phyloP scores from a whole-genome alignment of 2,329 filamentous ascomycete species.

The Diaporthe caulivora region DNA sequence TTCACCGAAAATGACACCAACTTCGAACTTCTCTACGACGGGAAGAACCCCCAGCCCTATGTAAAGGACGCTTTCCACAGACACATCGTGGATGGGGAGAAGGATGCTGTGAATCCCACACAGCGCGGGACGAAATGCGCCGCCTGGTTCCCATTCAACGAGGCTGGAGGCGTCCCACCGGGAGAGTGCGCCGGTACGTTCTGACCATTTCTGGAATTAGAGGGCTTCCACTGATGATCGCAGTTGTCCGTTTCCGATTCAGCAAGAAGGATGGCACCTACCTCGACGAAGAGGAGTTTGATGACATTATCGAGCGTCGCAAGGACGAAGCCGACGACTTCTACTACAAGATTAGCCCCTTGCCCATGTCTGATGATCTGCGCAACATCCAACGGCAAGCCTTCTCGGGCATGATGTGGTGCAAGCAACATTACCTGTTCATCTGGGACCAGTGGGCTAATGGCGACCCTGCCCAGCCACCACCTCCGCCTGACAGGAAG shows the following conservation, averaged over 20 bases:
- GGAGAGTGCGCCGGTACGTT: conserved; percentile 89
- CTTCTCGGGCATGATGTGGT: conserved; percentile 98
- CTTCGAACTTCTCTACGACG: conserved; percentile 79
- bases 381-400: conserved; percentile 96
- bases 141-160: conserved; percentile 93
- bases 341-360: conserved; percentile 90
- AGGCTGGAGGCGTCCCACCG: conserved; percentile 86
- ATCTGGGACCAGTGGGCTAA: conserved; percentile 99
- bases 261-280: conserved; percentile 81
- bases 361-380: conserved; percentile 93
- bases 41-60: conserved; percentile 83
- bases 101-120: conserved; percentile 83
- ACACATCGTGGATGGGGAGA: conserved; percentile 85
- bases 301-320: conserved; percentile 88
- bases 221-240: conserved; percentile 5
- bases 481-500: conserved; percentile 85
- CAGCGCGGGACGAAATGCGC: conserved; percentile 87
- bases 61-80: conserved; percentile 97
- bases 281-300: conserved; percentile 92
- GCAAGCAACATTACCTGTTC: conserved; percentile 96
- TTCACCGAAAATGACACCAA: conserved; percentile 99
- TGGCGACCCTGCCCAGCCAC: conserved; percentile 88
- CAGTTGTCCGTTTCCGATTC: conserved; percentile 90
- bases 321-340: conserved; percentile 95
- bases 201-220: conserved; percentile 58